Percentiles rank a stretch among this genome's conserved stretches.
These are phyloP conservation scores for Hippophae tibetana DNA, from an alignment of 306 rosid genomes.

Conservation along the genomic window DNA sequence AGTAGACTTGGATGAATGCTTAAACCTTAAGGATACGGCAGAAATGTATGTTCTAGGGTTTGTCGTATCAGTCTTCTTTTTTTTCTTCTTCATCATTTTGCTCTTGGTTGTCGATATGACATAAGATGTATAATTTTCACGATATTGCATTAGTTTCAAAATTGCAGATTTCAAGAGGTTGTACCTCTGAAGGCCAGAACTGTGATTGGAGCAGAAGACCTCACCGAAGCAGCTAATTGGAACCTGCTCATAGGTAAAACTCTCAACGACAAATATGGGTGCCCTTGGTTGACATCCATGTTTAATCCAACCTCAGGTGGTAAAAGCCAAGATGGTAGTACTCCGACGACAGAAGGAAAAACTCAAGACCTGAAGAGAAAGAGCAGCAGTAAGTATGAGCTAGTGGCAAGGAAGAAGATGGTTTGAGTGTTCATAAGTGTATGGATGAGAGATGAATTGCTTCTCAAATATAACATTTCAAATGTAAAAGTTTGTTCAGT, in stretches of 20 bases:
- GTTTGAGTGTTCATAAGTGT: constrained; percentile 86
- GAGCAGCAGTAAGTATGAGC: constrained; percentile 34
- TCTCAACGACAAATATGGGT: constrained; percentile 43
- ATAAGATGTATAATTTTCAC: neutral
- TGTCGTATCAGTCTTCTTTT: constrained; percentile 10
- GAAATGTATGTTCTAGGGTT: constrained; percentile 94
- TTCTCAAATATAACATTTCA: constrained; percentile 45
- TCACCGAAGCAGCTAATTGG: constrained; percentile 68
- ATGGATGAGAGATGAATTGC: constrained; percentile 59
- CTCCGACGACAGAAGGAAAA: constrained; percentile 15
- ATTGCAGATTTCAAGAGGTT: constrained; percentile 75
- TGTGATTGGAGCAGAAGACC: constrained; percentile 82
- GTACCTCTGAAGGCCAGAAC: constrained; percentile 71
- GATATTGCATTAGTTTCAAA: neutral
- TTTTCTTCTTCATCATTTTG: neutral
- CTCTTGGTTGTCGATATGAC: neutral
- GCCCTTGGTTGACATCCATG: constrained; percentile 49
- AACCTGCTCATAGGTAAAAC: constrained; percentile 60
- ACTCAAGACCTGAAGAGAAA: constrained; percentile 6
- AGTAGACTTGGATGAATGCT: constrained; percentile 83
- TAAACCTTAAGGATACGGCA: constrained; percentile 72
- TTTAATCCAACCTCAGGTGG: constrained; percentile 28
- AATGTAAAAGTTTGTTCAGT: constrained; percentile 74
- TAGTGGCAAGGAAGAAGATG: constrained; percentile 86
- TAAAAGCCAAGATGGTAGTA: constrained; percentile 12